These are phyloP conservation scores for Wilcoxina mikolae DNA, from an alignment of 495 filamentous ascomycete species.

Conservation along the genomic window DNA sequence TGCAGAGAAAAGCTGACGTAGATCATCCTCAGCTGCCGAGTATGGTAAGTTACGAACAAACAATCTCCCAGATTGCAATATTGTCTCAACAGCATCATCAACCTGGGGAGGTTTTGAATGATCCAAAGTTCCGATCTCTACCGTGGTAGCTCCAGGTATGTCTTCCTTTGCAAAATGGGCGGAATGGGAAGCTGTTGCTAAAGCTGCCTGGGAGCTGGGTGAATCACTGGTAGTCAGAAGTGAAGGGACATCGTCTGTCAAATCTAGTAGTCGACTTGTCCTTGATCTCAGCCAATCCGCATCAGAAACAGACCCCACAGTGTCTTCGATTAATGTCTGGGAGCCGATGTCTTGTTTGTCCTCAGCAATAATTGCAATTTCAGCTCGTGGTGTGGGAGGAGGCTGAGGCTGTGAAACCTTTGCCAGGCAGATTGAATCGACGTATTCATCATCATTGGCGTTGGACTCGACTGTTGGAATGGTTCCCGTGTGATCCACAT, in stretches of 20 bases:
- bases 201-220: background rate
- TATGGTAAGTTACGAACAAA: slow-evolving; percentile 87
- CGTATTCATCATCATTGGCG: slow-evolving; percentile 53
- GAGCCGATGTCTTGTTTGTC: background rate
- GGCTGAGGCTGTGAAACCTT: slow-evolving; percentile 30
- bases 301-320: slow-evolving; percentile 42
- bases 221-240: background rate
- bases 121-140: background rate
- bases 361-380: background rate
- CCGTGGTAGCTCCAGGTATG: background rate
- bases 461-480: slow-evolving; percentile 26
- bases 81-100: slow-evolving; percentile 27
- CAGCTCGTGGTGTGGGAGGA: background rate
- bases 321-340: slow-evolving; percentile 1
- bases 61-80: slow-evolving; percentile 49
- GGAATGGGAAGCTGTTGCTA: background rate
- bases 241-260: slow-evolving; percentile 51
- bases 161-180: background rate
- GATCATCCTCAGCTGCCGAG: slow-evolving; percentile 57
- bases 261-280: slow-evolving; percentile 76
- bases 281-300: slow-evolving; percentile 85
- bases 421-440: slow-evolving; percentile 37
- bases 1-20: slow-evolving; percentile 50
- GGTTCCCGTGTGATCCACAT: slow-evolving; percentile 32
- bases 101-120: background rate